Base-by-base conservation (phyloP, 768 basidiomycete genomes). In the Cyclocybe aegerita region DNA sequence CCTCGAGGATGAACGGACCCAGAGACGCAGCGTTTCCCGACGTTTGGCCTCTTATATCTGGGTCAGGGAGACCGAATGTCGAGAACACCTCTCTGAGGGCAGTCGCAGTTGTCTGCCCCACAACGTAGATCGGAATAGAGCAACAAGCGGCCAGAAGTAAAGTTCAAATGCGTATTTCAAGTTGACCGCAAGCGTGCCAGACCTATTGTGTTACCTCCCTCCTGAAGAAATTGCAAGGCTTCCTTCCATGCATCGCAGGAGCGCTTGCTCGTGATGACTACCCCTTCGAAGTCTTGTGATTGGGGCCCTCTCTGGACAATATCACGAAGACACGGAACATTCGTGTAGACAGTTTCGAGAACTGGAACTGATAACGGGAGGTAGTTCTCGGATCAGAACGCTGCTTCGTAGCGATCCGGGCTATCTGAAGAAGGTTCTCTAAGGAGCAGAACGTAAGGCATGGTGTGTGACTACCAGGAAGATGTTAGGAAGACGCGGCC, bases 181-280 rank as follows among this genome's bases (percentile, higher is more conserved):
- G 45, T 14, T 46, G 17, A 35, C 17, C 39, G 60, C 59, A 45
- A 39, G 65, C 64, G 59, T 63, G 61, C 48, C 31, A 43, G 35
- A 38, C 34, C 33, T 35, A 51, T 55, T 50, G 39, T 14, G 31
- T 41, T 23, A 5, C 14, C 11, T 10, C 36, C 14, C 4, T 37
- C 41, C 41, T 16, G 38, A 15, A 64, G 49, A 8, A 62, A 44
- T 37, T 65, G 50, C 46, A 79, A 66, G 30, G 76, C 83, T 4
- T 60, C 61, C 35, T 65, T 70, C 82, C 88, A 90, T 0, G 87
- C 88, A 42, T 91, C 87, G 53, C 83, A 84, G 0, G 86, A 82
- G 23, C 93, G 73, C 30, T 80, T 83, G 59, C 90, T 93, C 3
- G 93, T 96, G 15, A 94, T 60, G 41, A 94, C 77, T 5, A 92